Evolutionary conservation across 768 basidiomycete species (phyloP), one percentile per base, ranked within the genome.

Genomic region (Collybia nuda): DNA sequence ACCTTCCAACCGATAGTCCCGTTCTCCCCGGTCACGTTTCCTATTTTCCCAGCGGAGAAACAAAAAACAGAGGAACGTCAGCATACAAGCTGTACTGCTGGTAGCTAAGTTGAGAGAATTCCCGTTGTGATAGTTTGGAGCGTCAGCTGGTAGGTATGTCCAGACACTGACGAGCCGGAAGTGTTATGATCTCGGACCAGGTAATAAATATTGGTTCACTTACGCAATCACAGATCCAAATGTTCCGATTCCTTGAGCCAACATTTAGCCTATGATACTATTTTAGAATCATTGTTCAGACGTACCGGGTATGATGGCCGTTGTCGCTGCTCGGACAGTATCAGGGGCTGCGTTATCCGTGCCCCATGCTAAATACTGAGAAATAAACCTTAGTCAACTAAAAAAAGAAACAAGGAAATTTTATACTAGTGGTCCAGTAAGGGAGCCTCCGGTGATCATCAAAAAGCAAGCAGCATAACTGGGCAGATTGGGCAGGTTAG

Each of bases 391-490:
- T 17, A 44, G 11, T 26, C 24, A 26, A 26, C 6, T 15, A 18
- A 5, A 26, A 15, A 29, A 29, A 29, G 5, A 38, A 17, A 1
- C 18, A 7, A 28, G 45, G 9, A 21, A 14, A 19, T 17, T 38
- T 44, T 14, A 17, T 24, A 56, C 60, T 32, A 62, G 57, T 5
- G 77, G 77, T 1, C 69, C 76, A 40, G 64, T 62, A 7, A 71
- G 65, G 26, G 66, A 66, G 5, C 67, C 71, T 1, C 75, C 76
- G 21, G 69, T 63, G 19, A 77, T 55, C 2, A 65, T 67, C 15
- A 79, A 56, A 57, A 79, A 79, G 52, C 76, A 77, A 3, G 76
- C 76, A 2, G 70, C 76, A 60, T 79, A 78, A 52, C 76, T 73
- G 3, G 22, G 22, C 18, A 14, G 24, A 40, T 48, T 52, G 22